phyloP scores from a whole-genome alignment of 805 yeast genomes.

The Barnettozyma sp. region DNA sequence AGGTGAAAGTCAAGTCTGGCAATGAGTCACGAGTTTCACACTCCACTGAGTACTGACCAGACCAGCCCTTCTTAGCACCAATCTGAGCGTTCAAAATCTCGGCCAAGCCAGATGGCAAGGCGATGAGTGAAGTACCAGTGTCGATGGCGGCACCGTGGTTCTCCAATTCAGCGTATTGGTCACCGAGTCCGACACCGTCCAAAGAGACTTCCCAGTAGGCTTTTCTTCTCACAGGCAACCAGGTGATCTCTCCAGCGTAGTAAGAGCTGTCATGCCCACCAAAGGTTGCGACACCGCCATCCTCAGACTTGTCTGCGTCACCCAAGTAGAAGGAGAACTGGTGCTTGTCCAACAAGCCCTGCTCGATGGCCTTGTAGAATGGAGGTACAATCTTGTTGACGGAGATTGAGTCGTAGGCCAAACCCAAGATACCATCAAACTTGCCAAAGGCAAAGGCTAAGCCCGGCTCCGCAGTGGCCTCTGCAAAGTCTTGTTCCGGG shows the following conservation, averaged over 20 bases:
- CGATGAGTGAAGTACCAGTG: conserved; percentile 95
- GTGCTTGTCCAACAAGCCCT: conserved; percentile 75
- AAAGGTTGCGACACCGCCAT: conserved; percentile 89
- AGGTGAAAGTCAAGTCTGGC: conserved; percentile 89
- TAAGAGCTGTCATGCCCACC: conserved; percentile 85
- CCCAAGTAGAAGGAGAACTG: conserved; percentile 91
- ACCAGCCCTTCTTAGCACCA: conserved; percentile 96
- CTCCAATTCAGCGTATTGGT: conserved; percentile 77
- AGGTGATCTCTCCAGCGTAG: conserved; percentile 78
- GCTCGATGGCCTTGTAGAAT: conserved; percentile 76
- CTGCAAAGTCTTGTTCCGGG: conserved; percentile 90
- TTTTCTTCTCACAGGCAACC: conserved; percentile 98
- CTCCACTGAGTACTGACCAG: conserved; percentile 92
- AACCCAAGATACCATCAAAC: conserved; percentile 95
- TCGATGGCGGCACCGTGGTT: conserved; percentile 95
- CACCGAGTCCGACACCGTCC: conserved; percentile 86
- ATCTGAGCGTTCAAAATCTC: conserved; percentile 92
- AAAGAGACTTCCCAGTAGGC: conserved; percentile 99
- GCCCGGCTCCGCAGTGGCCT: conserved; percentile 96
- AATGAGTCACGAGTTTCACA: conserved; percentile 77
- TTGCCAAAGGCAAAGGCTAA: conserved; percentile 97
- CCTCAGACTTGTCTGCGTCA: conserved; percentile 56
- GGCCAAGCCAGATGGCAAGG: conserved; percentile 91
- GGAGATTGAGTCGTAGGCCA: conserved; percentile 88
- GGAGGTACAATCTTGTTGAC: conserved; percentile 92